These are phyloP conservation scores for Penicillium antarcticum DNA, from an alignment of 495 filamentous ascomycete species.

Conservation along the genomic window DNA sequence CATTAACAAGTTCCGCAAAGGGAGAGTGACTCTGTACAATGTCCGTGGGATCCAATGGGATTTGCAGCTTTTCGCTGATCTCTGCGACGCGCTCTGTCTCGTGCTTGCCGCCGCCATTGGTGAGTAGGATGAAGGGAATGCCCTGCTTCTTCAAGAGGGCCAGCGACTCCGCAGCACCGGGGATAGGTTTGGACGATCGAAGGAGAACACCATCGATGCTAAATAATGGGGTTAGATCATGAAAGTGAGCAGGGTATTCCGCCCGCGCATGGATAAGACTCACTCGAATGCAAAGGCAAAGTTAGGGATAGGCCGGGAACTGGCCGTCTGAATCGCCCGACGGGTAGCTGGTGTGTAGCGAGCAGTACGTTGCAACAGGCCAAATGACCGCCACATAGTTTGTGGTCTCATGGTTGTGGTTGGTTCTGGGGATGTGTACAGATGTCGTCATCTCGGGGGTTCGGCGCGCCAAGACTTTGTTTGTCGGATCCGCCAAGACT, in stretches of 20 bases:
- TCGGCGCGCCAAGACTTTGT: background rate
- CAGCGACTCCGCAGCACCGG: conserved; percentile 77
- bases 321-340: conserved; percentile 32
- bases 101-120: conserved; percentile 81
- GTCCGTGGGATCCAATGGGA: conserved; percentile 59
- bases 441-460: conserved; percentile 1
- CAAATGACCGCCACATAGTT: conserved; percentile 26
- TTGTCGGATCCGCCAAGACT: background rate
- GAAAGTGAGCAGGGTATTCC: background rate
- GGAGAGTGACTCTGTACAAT: conserved; percentile 87
- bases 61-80: conserved; percentile 58
- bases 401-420: conserved; percentile 20
- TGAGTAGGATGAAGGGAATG: conserved; percentile 83
- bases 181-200: conserved; percentile 74
- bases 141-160: conserved; percentile 61
- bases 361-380: conserved; percentile 27
- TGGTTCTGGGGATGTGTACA: conserved; percentile 1
- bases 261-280: conserved; percentile 27
- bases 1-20: conserved; percentile 56
- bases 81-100: conserved; percentile 69
- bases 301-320: conserved; percentile 42
- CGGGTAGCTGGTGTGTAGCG: conserved; percentile 13
- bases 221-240: background rate
- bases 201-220: conserved; percentile 96
- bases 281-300: conserved; percentile 89